Conservation (phyloP, 352 stramenopile genomes). For the Pythium phragmiticola region DNA sequence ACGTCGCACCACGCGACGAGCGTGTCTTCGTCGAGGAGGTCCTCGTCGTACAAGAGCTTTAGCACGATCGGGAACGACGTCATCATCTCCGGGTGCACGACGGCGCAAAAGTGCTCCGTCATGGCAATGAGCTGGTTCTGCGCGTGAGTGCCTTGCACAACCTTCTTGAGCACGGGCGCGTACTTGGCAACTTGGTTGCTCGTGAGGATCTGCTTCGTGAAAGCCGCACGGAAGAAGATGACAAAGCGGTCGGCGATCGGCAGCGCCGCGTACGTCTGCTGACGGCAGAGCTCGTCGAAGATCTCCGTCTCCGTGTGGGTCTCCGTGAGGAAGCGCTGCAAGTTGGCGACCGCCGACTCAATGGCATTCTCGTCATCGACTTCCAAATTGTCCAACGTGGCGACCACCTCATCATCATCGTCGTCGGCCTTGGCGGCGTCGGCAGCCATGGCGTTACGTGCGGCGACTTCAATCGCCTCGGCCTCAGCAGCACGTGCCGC, state of each 20-base stretch:
- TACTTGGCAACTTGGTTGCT: slow-evolving; percentile 91
- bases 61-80: slow-evolving; percentile 92
- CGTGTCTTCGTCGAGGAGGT: slow-evolving; percentile 94
- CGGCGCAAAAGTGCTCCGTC: slow-evolving; percentile 88
- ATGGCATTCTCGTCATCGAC: slow-evolving; percentile 86
- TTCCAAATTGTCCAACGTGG: slow-evolving; percentile 78
- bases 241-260: slow-evolving; percentile 93
- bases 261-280: slow-evolving; percentile 91
- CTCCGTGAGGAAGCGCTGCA: slow-evolving; percentile 55
- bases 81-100: slow-evolving; percentile 79
- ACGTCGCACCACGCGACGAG: slow-evolving; percentile 92
- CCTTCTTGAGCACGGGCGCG: slow-evolving; percentile 80
- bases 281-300: slow-evolving; percentile 90
- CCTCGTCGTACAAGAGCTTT: slow-evolving; percentile 97
- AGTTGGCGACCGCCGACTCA: slow-evolving; percentile 64
- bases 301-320: slow-evolving; percentile 59
- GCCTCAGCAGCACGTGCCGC: slow-evolving; percentile 78
- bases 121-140: slow-evolving; percentile 93
- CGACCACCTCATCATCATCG: slow-evolving; percentile 54
- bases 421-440: slow-evolving; percentile 28
- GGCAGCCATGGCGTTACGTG: slow-evolving; percentile 64
- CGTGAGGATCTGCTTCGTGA: slow-evolving; percentile 89
- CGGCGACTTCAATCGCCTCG: slow-evolving; percentile 78
- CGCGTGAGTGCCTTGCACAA: slow-evolving; percentile 83
- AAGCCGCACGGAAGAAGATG: slow-evolving; percentile 91